phyloP scores from a whole-genome alignment of 169 alveolate species.

The Babesia ovata region DNA sequence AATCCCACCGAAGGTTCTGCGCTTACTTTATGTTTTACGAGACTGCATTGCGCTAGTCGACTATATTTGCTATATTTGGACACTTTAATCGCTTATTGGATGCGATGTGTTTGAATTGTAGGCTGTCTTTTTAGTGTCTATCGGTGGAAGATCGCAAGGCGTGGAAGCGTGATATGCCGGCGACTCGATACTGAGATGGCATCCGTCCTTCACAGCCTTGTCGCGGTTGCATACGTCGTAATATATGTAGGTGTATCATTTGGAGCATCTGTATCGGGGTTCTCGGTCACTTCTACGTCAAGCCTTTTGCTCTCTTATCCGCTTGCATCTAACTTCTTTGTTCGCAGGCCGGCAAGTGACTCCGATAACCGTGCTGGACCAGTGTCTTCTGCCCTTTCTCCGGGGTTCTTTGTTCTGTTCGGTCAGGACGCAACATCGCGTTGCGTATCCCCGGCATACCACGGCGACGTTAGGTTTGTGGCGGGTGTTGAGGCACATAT shows the following conservation, averaged over 20 bases:
- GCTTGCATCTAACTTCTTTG: not conserved
- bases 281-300: not conserved
- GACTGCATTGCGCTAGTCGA: too few species aligned
- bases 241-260: not conserved
- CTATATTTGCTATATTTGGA: too few species aligned
- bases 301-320: not conserved
- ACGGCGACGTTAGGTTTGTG: slow-evolving; percentile 27
- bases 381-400: too few species aligned
- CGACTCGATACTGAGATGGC: slow-evolving; percentile 7
- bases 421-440: too few species aligned
- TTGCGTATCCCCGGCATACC: too few species aligned
- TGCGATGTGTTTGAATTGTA: too few species aligned
- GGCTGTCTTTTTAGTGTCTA: not conserved
- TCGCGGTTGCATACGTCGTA: not conserved
- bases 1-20: too few species aligned
- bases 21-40: too few species aligned
- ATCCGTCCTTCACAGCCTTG: slow-evolving; percentile 4
- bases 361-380: too few species aligned
- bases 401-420: too few species aligned
- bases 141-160: not conserved
- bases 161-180: not conserved
- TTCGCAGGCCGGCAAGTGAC: not conserved
- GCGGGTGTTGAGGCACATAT: slow-evolving; percentile 78
- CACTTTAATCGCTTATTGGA: too few species aligned
- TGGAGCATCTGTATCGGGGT: not conserved